Base-by-base conservation (phyloP, 805 yeast genomes). In the Tetrapisispora namnaoensis region DNA sequence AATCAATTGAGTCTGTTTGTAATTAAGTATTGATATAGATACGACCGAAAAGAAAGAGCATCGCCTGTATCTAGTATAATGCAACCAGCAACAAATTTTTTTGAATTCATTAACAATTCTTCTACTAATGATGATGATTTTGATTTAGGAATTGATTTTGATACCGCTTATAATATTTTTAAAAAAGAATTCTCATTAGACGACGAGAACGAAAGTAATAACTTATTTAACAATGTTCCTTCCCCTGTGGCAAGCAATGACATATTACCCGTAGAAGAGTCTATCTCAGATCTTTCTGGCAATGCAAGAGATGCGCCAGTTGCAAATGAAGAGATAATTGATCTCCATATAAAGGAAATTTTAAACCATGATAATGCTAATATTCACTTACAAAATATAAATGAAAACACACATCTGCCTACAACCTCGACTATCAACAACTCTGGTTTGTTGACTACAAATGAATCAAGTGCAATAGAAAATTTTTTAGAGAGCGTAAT, bases 391-490 rank as follows among this genome's bases (percentile, higher is more conserved):
- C 39, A 17, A 13, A 42, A 24, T 20, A 21, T 22, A 9, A 42
- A 21, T 21, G 20, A 34, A 14, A 34, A 20, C 34, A 28, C 17
- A 41, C 30, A 10, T 3, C 36, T 22, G 11, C 30, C 4, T 8
- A 20, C 30, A 20, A 24, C 4, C 17, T n/a, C 37, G 30, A 20
- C 20, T 7, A 7, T 22, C 20, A n/a, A 42, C 14, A 20, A 22
- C 13, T 39, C 44, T 14, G 42, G 38, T 17, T 40, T 48, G 27
- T 49, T 67, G 51, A 66, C 67, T 43, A 55, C 60, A 9, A 53
- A 59, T 47, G 70, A 67, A 49, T 59, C 68, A 1, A 54, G 56
- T 50, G 68, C 64, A 2, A 60, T 67, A 36, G 67, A 64, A 42
- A 53, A 54, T 36, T 66, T 67, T 44, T 45, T 67, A 36, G 67